phyloP scores from a whole-genome alignment of 345 rosid genomes.

The Eucalyptus regnans region DNA sequence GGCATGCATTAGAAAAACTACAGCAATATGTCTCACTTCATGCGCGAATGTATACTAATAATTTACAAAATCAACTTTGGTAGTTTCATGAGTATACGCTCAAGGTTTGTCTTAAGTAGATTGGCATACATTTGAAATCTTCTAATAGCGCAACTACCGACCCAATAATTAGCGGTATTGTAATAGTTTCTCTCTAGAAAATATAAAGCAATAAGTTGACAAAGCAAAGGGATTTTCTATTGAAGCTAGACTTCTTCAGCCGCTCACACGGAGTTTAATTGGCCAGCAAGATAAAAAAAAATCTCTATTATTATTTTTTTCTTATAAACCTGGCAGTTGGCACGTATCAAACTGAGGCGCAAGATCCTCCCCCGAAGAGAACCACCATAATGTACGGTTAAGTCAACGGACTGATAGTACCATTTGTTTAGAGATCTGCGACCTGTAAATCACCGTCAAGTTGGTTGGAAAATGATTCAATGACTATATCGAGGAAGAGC shows the following conservation, averaged over 20 bases:
- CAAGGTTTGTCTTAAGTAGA: not conserved
- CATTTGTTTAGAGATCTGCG: not conserved
- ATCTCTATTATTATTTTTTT: too few relatives aligned
- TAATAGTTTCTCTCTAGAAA: not conserved
- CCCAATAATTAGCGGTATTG: not conserved
- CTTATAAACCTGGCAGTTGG: not conserved
- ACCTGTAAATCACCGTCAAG: not conserved
- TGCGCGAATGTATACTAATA: not conserved
- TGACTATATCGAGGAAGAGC: not conserved
- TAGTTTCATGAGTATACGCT: not conserved
- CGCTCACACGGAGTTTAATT: not conserved
- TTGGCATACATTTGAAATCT: not conserved
- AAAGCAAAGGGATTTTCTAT: not conserved
- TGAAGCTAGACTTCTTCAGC: not conserved
- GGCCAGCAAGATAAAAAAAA: not conserved
- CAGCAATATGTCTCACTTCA: not conserved
- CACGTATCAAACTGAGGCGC: not conserved
- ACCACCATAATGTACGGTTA: not conserved
- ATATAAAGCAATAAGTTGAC: not conserved
- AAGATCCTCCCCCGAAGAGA: not conserved
- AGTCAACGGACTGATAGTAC: too few relatives aligned
- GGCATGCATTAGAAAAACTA: too few relatives aligned
- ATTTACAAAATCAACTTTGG: not conserved
- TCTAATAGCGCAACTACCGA: not conserved
- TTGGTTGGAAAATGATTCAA: not conserved